Conservation (phyloP, 208 protist genomes). For the Acanthamoeba castellanii region DNA sequence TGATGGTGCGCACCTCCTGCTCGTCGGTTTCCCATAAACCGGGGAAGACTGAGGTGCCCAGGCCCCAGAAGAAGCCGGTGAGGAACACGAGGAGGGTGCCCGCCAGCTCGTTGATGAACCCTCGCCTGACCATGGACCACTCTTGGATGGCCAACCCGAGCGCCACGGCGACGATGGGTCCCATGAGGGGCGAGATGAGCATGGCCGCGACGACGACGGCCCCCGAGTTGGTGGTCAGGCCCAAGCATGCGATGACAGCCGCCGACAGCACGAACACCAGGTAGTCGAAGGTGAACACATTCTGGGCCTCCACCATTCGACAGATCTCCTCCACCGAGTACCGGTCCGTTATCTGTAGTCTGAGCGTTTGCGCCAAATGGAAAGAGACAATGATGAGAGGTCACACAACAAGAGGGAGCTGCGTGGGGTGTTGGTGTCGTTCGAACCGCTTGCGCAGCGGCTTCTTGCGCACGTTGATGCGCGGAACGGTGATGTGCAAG, state of each 20-base stretch:
- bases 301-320: neutral
- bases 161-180: conserved; percentile 51
- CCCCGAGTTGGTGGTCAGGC: conserved; percentile 40
- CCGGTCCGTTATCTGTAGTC: neutral
- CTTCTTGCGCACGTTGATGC: conserved; percentile 29
- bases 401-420: too few relatives aligned
- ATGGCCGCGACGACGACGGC: conserved; percentile 60
- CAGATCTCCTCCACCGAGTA: conserved; percentile 49
- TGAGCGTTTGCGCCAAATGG: too few relatives aligned
- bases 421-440: too few relatives aligned
- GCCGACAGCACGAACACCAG: conserved; percentile 43
- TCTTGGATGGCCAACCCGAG: neutral
- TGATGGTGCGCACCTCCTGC: neutral
- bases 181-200: conserved; percentile 76
- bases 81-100: neutral
- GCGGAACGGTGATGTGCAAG: conserved; percentile 32
- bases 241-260: conserved; percentile 56
- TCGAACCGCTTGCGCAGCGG: conserved; percentile 9
- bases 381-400: too few relatives aligned
- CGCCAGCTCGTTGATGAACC: conserved; percentile 45
- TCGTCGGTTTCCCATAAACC: conserved; percentile 30
- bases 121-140: conserved; percentile 8
- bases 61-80: conserved; percentile 40
- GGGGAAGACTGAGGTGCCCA: neutral
- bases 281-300: conserved; percentile 65